phyloP scores from a whole-genome alignment of 176 grass and related monocot species.

The Areca catechu region DNA sequence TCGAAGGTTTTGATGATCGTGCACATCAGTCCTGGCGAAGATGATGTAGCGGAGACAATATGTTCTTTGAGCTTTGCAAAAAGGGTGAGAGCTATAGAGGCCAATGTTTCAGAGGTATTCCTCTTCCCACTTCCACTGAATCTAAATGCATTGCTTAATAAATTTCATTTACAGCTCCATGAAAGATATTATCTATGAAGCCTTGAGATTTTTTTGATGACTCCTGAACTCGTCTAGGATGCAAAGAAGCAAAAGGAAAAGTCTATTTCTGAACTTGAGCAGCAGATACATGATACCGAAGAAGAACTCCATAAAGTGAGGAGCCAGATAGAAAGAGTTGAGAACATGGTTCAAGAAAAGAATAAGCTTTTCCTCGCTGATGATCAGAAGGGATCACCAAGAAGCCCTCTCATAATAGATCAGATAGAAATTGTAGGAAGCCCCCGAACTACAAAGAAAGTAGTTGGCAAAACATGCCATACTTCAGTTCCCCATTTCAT shows the following conservation, averaged over 20 bases:
- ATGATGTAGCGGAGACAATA: constrained; percentile 65
- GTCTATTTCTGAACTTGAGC: constrained; percentile 41
- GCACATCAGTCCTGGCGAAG: constrained; percentile 61
- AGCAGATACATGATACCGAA: constrained; percentile 41
- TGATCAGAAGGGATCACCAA: constrained; percentile 55
- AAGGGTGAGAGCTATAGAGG: constrained; percentile 64
- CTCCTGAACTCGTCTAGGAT: constrained; percentile 30
- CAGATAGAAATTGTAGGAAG: constrained; percentile 34
- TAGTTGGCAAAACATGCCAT: constrained; percentile 17
- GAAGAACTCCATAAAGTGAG: constrained; percentile 45
- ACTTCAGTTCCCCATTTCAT: constrained; percentile 60
- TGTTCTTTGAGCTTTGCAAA: constrained; percentile 70
- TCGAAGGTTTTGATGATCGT: constrained; percentile 94
- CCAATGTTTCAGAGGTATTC: constrained; percentile 57
- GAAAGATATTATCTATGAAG: background rate
- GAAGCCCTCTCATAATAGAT: constrained; percentile 58
- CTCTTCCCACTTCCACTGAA: background rate
- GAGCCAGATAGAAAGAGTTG: constrained; percentile 42
- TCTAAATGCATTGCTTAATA: background rate
- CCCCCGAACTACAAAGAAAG: constrained; percentile 26
- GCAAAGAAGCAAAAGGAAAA: constrained; percentile 52
- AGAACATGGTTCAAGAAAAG: constrained; percentile 44
- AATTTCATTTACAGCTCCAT: background rate
- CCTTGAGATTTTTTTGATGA: background rate
- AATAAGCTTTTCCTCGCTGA: constrained; percentile 18